These are phyloP conservation scores for Rhizopogon roseolus DNA, from an alignment of 768 basidiomycete genomes.

Conservation along the genomic window DNA sequence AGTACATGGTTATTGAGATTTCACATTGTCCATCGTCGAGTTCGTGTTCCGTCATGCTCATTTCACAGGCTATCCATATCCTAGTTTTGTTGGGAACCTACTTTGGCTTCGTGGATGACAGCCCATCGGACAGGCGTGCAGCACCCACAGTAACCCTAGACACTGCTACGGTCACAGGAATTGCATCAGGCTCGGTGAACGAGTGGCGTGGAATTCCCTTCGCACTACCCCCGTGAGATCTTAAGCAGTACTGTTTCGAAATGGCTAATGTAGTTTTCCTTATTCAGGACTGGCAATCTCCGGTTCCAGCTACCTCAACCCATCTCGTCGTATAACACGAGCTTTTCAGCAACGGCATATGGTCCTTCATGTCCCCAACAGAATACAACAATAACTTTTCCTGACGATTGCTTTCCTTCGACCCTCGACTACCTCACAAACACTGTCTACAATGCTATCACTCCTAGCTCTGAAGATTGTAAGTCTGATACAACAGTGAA, in stretches of 20 bases:
- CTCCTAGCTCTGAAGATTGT: constrained; percentile 44
- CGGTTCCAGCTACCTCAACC: constrained; percentile 32
- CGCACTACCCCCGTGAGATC: constrained; percentile 31
- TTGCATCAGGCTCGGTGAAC: constrained; percentile 15
- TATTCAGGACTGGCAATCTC: constrained; percentile 23
- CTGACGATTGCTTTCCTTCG: too few relatives aligned
- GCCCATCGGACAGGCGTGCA: background rate
- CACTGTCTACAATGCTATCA: constrained; percentile 22
- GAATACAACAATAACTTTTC: constrained; percentile 2
- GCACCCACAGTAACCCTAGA: constrained; percentile 23
- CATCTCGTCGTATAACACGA: constrained; percentile 24
- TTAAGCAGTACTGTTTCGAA: background rate
- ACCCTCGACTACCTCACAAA: constrained; percentile 18
- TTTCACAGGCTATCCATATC: background rate
- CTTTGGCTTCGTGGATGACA: background rate
- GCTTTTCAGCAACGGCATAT: constrained; percentile 27
- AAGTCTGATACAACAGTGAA: constrained; percentile 9
- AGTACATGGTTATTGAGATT: background rate
- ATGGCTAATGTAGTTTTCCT: background rate
- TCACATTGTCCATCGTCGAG: background rate
- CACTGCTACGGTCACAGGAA: constrained; percentile 24
- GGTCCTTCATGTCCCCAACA: constrained; percentile 39
- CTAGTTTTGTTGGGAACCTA: background rate
- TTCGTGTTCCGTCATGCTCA: background rate
- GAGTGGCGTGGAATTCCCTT: constrained; percentile 39